These are phyloP conservation scores for Cladorrhinum sp. DNA, from an alignment of 2,329 filamentous ascomycete species.

Conservation along the genomic window DNA sequence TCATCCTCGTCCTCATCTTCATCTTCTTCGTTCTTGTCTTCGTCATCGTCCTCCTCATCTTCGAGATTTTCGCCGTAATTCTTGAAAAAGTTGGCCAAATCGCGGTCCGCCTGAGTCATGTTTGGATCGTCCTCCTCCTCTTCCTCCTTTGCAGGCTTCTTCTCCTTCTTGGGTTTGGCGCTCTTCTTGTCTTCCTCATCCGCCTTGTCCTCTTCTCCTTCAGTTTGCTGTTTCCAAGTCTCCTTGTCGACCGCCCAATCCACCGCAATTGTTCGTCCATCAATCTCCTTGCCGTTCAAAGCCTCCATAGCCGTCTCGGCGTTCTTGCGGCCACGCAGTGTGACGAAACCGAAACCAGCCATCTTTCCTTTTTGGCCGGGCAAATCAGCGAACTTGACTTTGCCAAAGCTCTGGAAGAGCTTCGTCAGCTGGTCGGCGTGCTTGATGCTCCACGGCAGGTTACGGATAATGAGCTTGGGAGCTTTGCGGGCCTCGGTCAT, in stretches of 20 bases:
- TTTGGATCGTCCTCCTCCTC: constrained; percentile 32
- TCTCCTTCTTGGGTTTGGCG: constrained; percentile 33
- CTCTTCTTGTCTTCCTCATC: constrained; percentile 36
- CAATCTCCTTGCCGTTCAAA: constrained; percentile 86
- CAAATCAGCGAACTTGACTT: constrained; percentile 82
- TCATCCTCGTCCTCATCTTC: constrained; percentile 41
- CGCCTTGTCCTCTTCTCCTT: constrained; percentile 37
- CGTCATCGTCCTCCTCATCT: constrained; percentile 52
- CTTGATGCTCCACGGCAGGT: constrained; percentile 95
- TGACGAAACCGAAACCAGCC: constrained; percentile 89
- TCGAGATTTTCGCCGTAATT: constrained; percentile 57
- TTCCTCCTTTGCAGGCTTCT: constrained; percentile 39
- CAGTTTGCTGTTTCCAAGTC: constrained; percentile 67
- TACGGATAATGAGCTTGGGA: constrained; percentile 82
- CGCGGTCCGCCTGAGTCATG: constrained; percentile 39
- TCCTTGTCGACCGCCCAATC: constrained; percentile 96
- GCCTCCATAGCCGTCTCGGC: constrained; percentile 82
- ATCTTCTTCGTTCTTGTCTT: constrained; percentile 39
- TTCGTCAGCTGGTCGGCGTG: constrained; percentile 73
- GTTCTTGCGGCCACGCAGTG: constrained; percentile 82
- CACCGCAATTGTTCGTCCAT: constrained; percentile 84
- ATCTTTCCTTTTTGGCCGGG: constrained; percentile 75
- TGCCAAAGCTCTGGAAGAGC: constrained; percentile 84
- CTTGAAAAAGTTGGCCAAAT: constrained; percentile 55
- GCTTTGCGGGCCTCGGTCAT: constrained; percentile 58